A percentile compares a stretch with the other conserved stretches of the same genome.
phyloP scores from a whole-genome alignment of 805 yeast genomes.

The Saturnispora galanensis region DNA sequence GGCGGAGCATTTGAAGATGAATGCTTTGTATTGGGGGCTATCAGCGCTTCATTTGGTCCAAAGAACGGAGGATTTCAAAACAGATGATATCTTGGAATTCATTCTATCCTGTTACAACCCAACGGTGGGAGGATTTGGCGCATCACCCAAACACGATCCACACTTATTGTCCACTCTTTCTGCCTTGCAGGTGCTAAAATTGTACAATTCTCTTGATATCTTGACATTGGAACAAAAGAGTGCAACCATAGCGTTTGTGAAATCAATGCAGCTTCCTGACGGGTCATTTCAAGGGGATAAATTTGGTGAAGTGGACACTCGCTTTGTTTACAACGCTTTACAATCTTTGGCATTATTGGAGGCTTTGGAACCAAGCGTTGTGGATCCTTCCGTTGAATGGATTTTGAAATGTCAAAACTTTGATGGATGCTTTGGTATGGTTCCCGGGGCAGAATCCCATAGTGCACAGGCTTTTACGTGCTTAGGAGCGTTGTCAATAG shows the following conservation, averaged over 20 bases:
- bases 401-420: constrained; percentile 69
- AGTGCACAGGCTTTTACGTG: constrained; percentile 89
- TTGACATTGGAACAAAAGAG: constrained; percentile 23
- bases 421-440: constrained; percentile 92
- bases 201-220: constrained; percentile 49
- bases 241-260: constrained; percentile 30
- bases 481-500: constrained; percentile 68
- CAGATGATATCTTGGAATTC: constrained; percentile 54
- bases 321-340: constrained; percentile 79
- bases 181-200: constrained; percentile 69
- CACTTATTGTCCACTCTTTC: constrained; percentile 79
- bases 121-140: constrained; percentile 72
- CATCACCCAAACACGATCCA: constrained; percentile 83
- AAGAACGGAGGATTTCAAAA: constrained; percentile 46
- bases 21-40: constrained; percentile 94
- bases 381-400: constrained; percentile 54
- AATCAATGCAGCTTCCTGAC: constrained; percentile 37
- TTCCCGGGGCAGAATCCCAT: constrained; percentile 93
- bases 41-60: constrained; percentile 60
- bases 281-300: constrained; percentile 88
- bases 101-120: constrained; percentile 56
- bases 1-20: constrained; percentile 80
- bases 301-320: constrained; percentile 87
- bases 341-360: constrained; percentile 66
- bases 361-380: constrained; percentile 36